phyloP scores from a whole-genome alignment of 164 flowering plant genomes.

The Berberis thunbergii region DNA sequence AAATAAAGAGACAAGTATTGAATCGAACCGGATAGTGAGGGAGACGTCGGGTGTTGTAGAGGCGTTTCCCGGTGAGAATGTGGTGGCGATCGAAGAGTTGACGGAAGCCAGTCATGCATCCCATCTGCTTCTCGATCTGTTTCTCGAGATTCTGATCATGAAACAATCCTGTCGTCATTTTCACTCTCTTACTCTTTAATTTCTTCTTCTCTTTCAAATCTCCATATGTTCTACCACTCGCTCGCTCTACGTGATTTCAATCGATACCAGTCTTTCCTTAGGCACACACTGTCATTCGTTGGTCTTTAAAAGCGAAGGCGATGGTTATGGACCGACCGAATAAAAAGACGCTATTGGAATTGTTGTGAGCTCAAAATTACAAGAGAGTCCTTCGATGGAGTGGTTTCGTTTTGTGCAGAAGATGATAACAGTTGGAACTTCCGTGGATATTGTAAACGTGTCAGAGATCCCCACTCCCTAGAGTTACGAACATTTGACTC shows the following conservation, averaged over 20 bases:
- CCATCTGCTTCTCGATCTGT: slow-evolving; percentile 90
- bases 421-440: slow-evolving; percentile 1
- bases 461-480: slow-evolving; percentile 22
- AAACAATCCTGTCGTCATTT: slow-evolving; percentile 37
- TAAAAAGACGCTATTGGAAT: no score
- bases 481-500: slow-evolving; percentile 27
- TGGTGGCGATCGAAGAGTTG: slow-evolving; percentile 87
- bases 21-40: slow-evolving; percentile 26
- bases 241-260: slow-evolving; percentile 1
- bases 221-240: slow-evolving; percentile 6
- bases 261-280: background rate
- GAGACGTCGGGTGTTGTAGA: slow-evolving; percentile 59
- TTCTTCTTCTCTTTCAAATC: background rate
- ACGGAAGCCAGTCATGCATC: slow-evolving; percentile 92
- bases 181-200: slow-evolving; percentile 4
- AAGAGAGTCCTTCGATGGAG: slow-evolving; percentile 1
- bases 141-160: slow-evolving; percentile 58
- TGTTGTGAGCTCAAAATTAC: background rate
- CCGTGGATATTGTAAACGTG: slow-evolving; percentile 18
- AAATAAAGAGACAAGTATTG: background rate
- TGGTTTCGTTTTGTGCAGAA: background rate
- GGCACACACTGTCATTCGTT: slow-evolving; percentile 35
- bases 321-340: no score
- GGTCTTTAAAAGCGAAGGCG: slow-evolving; percentile 33
- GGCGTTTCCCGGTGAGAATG: slow-evolving; percentile 53